Conservation (phyloP, 2,329 filamentous ascomycete genomes). For the Bipolaris gigantea region DNA sequence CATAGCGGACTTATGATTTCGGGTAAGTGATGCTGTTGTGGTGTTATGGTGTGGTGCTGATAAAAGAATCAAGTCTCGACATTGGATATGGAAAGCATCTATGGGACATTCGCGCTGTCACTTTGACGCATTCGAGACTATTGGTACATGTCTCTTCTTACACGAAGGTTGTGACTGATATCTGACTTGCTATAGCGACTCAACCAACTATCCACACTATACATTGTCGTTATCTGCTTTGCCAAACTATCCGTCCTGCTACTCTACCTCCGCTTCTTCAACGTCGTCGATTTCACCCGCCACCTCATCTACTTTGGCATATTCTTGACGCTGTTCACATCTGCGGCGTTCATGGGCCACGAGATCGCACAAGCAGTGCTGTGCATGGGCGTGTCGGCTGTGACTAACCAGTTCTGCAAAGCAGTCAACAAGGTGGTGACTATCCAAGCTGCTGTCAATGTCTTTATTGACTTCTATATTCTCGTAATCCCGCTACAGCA, state of each 20-base stretch:
- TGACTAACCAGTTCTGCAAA: neutral
- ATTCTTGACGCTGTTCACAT: neutral
- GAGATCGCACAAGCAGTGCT: neutral
- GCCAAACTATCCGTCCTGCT: neutral
- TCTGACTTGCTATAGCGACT: neutral
- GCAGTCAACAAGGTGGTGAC: neutral
- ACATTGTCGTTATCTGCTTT: neutral
- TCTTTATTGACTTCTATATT: neutral
- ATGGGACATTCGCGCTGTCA: neutral
- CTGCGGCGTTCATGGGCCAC: neutral
- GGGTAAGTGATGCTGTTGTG: neutral
- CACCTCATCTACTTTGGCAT: neutral
- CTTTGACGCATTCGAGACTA: neutral
- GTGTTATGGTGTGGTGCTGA: neutral
- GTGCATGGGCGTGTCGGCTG: neutral
- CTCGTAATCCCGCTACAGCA: neutral
- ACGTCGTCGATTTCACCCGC: neutral
- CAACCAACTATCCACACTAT: neutral
- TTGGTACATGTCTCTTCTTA: neutral
- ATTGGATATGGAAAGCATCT: neutral
- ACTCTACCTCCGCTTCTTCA: neutral
- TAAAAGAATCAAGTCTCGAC: neutral
- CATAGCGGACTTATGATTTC: neutral
- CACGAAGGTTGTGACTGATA: neutral
- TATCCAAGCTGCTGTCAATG: neutral